Evolutionary conservation across 2,329 filamentous ascomycete species (phyloP).

Genomic region (Neopestalotiopsis rosae): DNA sequence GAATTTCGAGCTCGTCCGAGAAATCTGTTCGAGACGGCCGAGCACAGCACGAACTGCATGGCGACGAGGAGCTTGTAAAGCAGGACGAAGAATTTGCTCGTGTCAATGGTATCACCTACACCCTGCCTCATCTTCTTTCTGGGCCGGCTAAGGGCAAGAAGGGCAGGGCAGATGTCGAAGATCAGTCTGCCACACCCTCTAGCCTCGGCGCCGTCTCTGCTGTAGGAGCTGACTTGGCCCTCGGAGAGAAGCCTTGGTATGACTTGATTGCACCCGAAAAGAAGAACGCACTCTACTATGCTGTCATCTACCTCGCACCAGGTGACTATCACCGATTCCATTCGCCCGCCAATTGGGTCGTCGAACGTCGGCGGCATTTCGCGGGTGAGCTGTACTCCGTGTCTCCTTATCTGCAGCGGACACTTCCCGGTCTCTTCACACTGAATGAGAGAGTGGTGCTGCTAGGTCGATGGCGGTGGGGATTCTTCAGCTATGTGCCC

Average conservation of each 20-base stretch:
- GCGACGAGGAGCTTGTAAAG: slow-evolving; percentile 71
- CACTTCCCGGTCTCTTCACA: slow-evolving; percentile 91
- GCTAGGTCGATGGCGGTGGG: slow-evolving; percentile 92
- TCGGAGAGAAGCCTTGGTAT: slow-evolving; percentile 74
- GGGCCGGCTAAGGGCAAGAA: slow-evolving; percentile 60
- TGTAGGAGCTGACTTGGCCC: slow-evolving; percentile 82
- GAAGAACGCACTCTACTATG: slow-evolving; percentile 84
- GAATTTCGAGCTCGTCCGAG: slow-evolving; percentile 33
- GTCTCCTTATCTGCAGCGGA: slow-evolving; percentile 91
- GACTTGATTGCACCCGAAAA: slow-evolving; percentile 65
- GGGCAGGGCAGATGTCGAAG: slow-evolving; percentile 57
- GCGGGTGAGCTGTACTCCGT: slow-evolving; percentile 95
- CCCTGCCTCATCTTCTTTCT: slow-evolving; percentile 84
- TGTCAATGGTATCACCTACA: slow-evolving; percentile 95
- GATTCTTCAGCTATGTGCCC: slow-evolving; percentile 95
- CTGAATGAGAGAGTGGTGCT: slow-evolving; percentile 96
- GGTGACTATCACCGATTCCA: slow-evolving; percentile 99
- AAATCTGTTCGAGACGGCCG: slow-evolving; percentile 28
- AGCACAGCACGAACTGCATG: slow-evolving; percentile 36
- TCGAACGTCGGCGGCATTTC: slow-evolving; percentile 93
- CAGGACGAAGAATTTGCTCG: slow-evolving; percentile 91
- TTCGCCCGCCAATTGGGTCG: slow-evolving; percentile 93
- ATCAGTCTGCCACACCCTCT: slow-evolving; percentile 74
- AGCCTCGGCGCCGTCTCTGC: slow-evolving; percentile 75
- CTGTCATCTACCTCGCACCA: slow-evolving; percentile 92